Conservation (phyloP, 2,329 filamentous ascomycete species). For the Didymella exigua region DNA sequence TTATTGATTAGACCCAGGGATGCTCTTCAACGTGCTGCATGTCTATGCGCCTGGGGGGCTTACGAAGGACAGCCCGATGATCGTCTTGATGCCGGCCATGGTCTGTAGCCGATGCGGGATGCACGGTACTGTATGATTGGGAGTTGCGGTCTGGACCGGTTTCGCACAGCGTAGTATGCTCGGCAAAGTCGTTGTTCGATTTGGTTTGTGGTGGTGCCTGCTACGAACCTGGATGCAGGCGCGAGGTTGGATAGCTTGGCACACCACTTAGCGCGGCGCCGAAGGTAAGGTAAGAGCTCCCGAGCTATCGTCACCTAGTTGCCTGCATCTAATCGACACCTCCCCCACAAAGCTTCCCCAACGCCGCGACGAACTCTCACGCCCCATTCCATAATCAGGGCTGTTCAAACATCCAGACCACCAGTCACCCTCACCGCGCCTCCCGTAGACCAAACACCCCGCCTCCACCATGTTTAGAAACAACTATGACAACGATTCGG, state of each 20-base stretch:
- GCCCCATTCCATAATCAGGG: background rate
- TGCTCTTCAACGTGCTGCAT: slow-evolving; percentile 5
- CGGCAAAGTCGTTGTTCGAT: background rate
- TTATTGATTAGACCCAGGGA: slow-evolving; percentile 5
- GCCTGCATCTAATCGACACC: slow-evolving; percentile 32
- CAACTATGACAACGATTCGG: slow-evolving; percentile 99
- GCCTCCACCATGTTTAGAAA: slow-evolving; percentile 88
- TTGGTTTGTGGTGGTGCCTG: slow-evolving; percentile 3
- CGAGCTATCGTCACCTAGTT: slow-evolving; percentile 36
- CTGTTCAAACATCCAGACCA: background rate
- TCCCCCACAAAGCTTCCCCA: slow-evolving; percentile 6
- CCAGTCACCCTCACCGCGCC: background rate
- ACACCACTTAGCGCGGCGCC: slow-evolving; percentile 24
- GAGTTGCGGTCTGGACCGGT: background rate
- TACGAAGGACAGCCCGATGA: slow-evolving; percentile 98
- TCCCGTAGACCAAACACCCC: slow-evolving; percentile 21
- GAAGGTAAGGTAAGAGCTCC: slow-evolving; percentile 28
- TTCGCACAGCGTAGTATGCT: background rate
- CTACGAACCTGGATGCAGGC: background rate
- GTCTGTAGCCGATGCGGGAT: slow-evolving; percentile 1
- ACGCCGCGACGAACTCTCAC: background rate
- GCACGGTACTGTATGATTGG: background rate
- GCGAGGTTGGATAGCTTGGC: slow-evolving; percentile 16
- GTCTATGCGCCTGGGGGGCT: slow-evolving; percentile 40
- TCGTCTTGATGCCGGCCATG: slow-evolving; percentile 95